Conservation (phyloP, 1,139 yeast genomes). For the Zhuliangozyma blackwelliae region DNA sequence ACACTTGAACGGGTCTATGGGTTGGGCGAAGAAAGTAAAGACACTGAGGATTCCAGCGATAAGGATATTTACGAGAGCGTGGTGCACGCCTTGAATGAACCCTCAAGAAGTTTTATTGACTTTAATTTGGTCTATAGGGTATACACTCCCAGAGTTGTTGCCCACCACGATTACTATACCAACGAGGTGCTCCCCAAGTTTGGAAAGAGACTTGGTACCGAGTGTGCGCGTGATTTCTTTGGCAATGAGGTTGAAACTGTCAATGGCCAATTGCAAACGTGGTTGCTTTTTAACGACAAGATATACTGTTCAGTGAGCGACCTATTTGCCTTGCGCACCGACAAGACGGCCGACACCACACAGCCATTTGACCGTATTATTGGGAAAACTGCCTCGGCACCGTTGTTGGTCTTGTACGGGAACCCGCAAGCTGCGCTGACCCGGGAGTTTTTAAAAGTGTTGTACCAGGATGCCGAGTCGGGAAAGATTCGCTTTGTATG, state of each 20-base stretch:
- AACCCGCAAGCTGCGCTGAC: slow-evolving; percentile 47
- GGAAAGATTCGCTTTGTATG: slow-evolving; percentile 74
- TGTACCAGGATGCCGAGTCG: slow-evolving; percentile 54
- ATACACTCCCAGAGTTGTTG: slow-evolving; percentile 57
- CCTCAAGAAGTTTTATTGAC: slow-evolving; percentile 34
- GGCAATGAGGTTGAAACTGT: slow-evolving; percentile 23
- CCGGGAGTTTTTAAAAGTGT: slow-evolving; percentile 50
- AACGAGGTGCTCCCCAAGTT: slow-evolving; percentile 21
- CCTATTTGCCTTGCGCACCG: slow-evolving; percentile 53
- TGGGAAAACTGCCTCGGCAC: slow-evolving; percentile 42
- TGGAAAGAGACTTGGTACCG: slow-evolving; percentile 13
- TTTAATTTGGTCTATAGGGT: slow-evolving; percentile 50
- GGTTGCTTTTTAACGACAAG: slow-evolving; percentile 51
- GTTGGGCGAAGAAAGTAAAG: slow-evolving; percentile 23
- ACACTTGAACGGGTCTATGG: slow-evolving; percentile 37
- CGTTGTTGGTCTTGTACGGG: slow-evolving; percentile 46
- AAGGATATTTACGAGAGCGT: slow-evolving; percentile 34
- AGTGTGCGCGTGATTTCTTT: slow-evolving; percentile 34
- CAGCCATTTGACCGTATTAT: slow-evolving; percentile 52
- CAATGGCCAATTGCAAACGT: slow-evolving; percentile 33
- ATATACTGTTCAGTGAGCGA: slow-evolving; percentile 64
- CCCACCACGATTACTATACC: slow-evolving; percentile 56
- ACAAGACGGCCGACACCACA: slow-evolving; percentile 6
- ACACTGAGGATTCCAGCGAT: slow-evolving; percentile 25
- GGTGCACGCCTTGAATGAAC: slow-evolving; percentile 16